Conservation (phyloP, 2,329 filamentous ascomycete genomes). For the Fusarium redolens region DNA sequence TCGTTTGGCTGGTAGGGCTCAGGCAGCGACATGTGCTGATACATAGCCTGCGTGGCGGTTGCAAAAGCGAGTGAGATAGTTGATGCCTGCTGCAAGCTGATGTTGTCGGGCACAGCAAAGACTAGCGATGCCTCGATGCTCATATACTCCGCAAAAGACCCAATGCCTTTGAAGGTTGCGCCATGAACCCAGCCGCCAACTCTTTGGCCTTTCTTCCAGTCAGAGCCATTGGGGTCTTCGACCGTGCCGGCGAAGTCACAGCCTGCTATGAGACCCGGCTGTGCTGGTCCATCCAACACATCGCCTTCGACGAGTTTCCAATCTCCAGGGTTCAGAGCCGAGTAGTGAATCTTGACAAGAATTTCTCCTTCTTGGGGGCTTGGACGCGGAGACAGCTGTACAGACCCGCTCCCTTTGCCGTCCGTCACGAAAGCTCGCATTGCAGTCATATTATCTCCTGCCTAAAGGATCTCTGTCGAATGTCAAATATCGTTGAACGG, state of each 20-base stretch:
- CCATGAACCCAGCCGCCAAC: constrained; percentile 17
- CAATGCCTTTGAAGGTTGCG: not conserved
- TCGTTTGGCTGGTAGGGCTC: not conserved
- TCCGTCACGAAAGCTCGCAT: constrained; percentile 16
- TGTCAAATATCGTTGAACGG: not conserved
- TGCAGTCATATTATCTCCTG: not conserved
- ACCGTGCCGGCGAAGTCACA: constrained; percentile 9
- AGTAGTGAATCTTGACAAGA: constrained; percentile 4
- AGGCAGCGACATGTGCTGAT: not conserved
- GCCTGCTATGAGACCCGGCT: not conserved
- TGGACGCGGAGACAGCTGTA: not conserved
- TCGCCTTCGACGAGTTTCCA: constrained; percentile 14
- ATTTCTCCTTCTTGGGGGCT: not conserved
- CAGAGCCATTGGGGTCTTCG: not conserved
- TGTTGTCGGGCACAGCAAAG: not conserved
- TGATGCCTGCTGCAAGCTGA: constrained; percentile 5
- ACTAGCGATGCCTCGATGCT: constrained; percentile 1
- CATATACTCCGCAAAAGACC: constrained; percentile 6
- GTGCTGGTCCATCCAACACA: not conserved
- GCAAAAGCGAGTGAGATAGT: constrained; percentile 13
- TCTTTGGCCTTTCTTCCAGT: not conserved
- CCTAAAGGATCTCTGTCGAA: too few relatives aligned
- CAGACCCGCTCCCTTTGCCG: not conserved
- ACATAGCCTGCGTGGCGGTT: constrained; percentile 6
- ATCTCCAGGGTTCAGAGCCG: constrained; percentile 8